Conservation (phyloP, 768 basidiomycete genomes). For the Tubosaeta brunneosetosa region DNA sequence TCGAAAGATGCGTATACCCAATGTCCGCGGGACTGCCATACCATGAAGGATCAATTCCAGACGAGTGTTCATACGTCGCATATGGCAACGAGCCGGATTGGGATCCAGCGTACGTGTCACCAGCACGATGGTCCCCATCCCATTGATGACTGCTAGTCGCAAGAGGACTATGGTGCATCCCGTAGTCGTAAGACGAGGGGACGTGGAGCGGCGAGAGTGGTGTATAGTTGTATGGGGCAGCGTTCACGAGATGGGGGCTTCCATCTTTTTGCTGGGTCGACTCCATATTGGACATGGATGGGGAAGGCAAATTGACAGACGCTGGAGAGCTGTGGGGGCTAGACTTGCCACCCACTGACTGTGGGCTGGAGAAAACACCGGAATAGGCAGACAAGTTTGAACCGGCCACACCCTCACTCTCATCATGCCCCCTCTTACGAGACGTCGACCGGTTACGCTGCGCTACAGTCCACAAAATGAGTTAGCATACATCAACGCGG, state of each 20-base stretch:
- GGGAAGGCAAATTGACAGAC: constrained; percentile 69
- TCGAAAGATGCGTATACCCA: constrained; percentile 44
- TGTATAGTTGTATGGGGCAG: constrained; percentile 40
- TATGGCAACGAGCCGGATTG: constrained; percentile 37
- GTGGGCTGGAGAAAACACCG: constrained; percentile 55
- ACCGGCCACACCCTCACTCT: constrained; percentile 50
- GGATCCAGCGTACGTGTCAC: constrained; percentile 42
- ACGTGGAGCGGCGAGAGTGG: constrained; percentile 52
- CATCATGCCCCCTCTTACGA: constrained; percentile 67
- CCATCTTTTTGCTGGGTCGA: constrained; percentile 44
- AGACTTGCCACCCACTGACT: constrained; percentile 35
- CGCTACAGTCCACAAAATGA: constrained; percentile 31
- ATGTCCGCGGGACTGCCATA: constrained; percentile 33
- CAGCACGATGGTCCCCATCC: constrained; percentile 39
- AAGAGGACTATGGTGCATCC: constrained; percentile 32
- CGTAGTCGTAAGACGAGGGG: constrained; percentile 55
- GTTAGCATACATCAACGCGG: constrained; percentile 13
- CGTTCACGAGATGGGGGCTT: constrained; percentile 49
- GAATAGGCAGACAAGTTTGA: constrained; percentile 39
- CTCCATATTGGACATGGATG: constrained; percentile 51
- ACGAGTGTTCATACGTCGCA: constrained; percentile 41
- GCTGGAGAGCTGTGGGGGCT: constrained; percentile 76
- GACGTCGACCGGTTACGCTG: constrained; percentile 74
- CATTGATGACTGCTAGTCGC: constrained; percentile 35
- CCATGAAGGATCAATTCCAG: constrained; percentile 38